Conservation (phyloP, 1,139 yeast genomes). For the Kodamaea ohmeri region DNA sequence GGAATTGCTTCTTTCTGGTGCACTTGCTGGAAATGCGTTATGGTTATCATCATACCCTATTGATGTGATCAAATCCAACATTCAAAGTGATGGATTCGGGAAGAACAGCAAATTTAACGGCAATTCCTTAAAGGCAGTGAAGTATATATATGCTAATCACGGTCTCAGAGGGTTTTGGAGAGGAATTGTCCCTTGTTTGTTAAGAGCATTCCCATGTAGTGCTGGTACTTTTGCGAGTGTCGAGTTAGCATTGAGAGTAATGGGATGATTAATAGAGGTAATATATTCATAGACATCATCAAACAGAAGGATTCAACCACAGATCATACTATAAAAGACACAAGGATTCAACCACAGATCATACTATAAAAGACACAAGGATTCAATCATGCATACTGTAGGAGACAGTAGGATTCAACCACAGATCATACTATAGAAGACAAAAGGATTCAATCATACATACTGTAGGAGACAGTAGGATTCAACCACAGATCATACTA, state of each 20-base stretch:
- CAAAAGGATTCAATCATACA: too few relatives aligned
- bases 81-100: conserved; percentile 67
- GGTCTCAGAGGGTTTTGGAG: conserved; percentile 68
- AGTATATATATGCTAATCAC: conserved; percentile 40
- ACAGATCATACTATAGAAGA: too few relatives aligned
- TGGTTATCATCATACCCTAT: conserved; percentile 73
- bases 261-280: conserved; percentile 31
- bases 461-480: too few relatives aligned
- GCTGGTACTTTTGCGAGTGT: conserved; percentile 81
- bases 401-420: too few relatives aligned
- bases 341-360: too few relatives aligned
- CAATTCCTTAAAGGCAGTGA: conserved; percentile 44
- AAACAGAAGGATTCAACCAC: too few relatives aligned
- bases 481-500: too few relatives aligned
- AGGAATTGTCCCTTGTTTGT: conserved; percentile 66
- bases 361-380: too few relatives aligned
- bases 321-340: not conserved
- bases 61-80: conserved; percentile 65
- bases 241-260: conserved; percentile 59
- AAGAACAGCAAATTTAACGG: conserved; percentile 43
- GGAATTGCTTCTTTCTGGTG: conserved; percentile 62
- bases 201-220: conserved; percentile 71
- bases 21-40: conserved; percentile 67
- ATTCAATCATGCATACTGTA: too few relatives aligned
- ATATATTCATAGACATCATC: not conserved